These are phyloP conservation scores for Pseudozyma sp. DNA, from an alignment of 1,284 basidiomycete species.

Conservation along the genomic window DNA sequence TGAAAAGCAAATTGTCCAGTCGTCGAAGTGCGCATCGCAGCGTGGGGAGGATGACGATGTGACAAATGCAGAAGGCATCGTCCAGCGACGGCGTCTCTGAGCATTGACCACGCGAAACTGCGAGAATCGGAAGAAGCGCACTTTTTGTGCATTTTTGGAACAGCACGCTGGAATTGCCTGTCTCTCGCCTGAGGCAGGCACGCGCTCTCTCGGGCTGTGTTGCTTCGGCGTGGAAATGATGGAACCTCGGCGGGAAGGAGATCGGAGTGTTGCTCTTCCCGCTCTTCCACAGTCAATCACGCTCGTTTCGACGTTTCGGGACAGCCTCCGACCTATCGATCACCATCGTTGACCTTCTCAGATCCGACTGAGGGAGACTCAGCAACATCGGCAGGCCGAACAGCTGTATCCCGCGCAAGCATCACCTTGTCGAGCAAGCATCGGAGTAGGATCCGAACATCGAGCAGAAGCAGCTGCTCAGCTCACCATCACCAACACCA, in stretches of 20 bases:
- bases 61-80: neutral
- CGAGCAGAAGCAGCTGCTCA: neutral
- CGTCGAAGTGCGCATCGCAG: neutral
- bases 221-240: slow-evolving; percentile 9
- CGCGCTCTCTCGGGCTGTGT: slow-evolving; percentile 1
- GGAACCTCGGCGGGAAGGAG: no score
- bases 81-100: slow-evolving; percentile 5
- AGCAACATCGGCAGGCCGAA: slow-evolving; percentile 20
- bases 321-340: neutral
- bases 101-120: slow-evolving; percentile 13
- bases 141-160: neutral
- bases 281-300: neutral
- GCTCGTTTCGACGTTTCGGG: slow-evolving; percentile 2
- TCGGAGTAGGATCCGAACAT: neutral
- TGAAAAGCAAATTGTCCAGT: no score
- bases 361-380: neutral
- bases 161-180: slow-evolving; percentile 9
- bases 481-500: slow-evolving; percentile 3
- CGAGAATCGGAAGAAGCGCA: slow-evolving; percentile 1
- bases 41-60: slow-evolving; percentile 2
- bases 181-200: neutral
- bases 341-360: neutral
- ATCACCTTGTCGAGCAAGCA: neutral
- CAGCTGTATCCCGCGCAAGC: neutral
- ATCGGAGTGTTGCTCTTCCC: neutral